These are phyloP conservation scores for Tylopilus sp. DNA, from an alignment of 768 basidiomycete genomes.

Conservation along the genomic window DNA sequence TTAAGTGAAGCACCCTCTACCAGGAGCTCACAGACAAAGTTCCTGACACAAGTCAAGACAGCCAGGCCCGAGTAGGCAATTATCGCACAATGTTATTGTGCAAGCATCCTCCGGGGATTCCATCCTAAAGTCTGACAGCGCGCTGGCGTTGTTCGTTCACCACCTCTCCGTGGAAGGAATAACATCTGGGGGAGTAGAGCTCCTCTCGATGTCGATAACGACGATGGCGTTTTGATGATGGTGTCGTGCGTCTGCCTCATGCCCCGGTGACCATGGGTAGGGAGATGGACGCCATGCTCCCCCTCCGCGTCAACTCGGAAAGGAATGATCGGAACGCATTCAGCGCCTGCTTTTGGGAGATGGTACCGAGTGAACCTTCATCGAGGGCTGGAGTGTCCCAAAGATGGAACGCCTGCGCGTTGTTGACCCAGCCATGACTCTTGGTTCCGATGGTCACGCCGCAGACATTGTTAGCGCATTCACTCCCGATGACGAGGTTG, in stretches of 20 bases:
- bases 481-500: no score
- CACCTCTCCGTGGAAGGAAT: conserved; percentile 33
- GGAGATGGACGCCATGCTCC: conserved; percentile 25
- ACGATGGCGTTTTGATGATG: conserved; percentile 20
- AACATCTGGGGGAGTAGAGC: conserved; percentile 12
- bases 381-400: conserved; percentile 34
- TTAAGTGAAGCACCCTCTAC: conserved; percentile 18
- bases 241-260: conserved; percentile 28
- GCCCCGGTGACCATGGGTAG: conserved; percentile 20
- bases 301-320: conserved; percentile 16
- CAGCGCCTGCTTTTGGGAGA: conserved; percentile 21
- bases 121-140: conserved; percentile 32
- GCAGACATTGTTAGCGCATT: conserved; percentile 19
- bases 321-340: conserved; percentile 25
- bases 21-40: conserved; percentile 13
- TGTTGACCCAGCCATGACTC: conserved; percentile 14
- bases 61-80: conserved; percentile 20
- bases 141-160: conserved; percentile 34
- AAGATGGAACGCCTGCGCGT: conserved; percentile 21
- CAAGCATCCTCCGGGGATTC: conserved; percentile 27
- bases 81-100: conserved; percentile 19
- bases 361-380: conserved; percentile 23
- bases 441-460: conserved; percentile 23
- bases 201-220: conserved; percentile 34
- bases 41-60: conserved; percentile 17